Percentiles rank a stretch among this genome's conserved stretches.
Evolutionary conservation across 345 rosid species (phyloP).

Genomic region (Acer yangbiense): DNA sequence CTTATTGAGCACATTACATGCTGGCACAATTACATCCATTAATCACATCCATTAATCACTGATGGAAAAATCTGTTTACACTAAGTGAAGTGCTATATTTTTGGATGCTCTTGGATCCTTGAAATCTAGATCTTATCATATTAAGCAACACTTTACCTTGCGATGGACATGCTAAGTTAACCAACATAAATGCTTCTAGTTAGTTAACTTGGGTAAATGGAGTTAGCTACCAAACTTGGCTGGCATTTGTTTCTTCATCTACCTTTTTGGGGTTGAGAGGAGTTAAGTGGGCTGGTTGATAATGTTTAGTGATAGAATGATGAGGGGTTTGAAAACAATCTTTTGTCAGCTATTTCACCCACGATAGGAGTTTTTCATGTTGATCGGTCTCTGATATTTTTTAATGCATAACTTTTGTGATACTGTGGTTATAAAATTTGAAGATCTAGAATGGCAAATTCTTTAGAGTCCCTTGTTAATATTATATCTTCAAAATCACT

Average conservation of each 20-base stretch:
- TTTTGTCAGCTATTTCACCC: background rate
- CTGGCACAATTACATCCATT: background rate
- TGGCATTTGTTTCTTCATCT: background rate
- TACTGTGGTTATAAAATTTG: background rate
- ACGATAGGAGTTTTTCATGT: background rate
- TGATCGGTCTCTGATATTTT: background rate
- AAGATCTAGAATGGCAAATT: background rate
- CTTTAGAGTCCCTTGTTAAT: background rate
- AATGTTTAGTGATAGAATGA: background rate
- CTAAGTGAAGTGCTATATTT: constrained; percentile 1
- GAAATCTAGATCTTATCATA: constrained; percentile 16
- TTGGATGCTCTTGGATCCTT: constrained; percentile 3
- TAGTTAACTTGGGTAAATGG: background rate
- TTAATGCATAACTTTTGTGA: constrained; percentile 5
- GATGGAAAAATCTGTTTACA: background rate
- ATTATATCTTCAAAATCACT: constrained; percentile 8
- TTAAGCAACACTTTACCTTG: constrained; percentile 10
- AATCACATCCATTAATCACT: background rate
- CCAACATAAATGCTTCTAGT: background rate
- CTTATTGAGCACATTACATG: constrained; percentile 11
- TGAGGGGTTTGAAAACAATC: background rate
- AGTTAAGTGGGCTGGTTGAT: background rate
- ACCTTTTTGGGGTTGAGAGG: background rate
- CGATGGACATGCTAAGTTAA: constrained; percentile 6
- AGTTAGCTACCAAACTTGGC: background rate